Conservation (phyloP, 352 stramenopile genomes). For the Lagenidium giganteum region DNA sequence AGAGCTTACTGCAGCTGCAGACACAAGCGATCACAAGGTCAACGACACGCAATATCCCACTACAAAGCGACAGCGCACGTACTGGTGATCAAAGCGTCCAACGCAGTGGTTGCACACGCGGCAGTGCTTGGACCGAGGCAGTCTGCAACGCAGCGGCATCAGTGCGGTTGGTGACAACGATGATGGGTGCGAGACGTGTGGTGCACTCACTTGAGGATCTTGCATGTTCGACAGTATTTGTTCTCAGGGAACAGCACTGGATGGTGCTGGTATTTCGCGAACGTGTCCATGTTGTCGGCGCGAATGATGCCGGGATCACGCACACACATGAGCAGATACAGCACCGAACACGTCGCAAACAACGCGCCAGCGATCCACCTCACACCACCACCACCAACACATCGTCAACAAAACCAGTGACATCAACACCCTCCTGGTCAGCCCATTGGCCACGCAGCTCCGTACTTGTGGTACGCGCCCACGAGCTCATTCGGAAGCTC, state of each 20-base stretch:
- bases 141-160: constrained; percentile 14
- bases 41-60: not conserved
- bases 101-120: constrained; percentile 85
- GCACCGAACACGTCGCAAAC: constrained; percentile 44
- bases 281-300: constrained; percentile 33
- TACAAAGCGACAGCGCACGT: constrained; percentile 1
- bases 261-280: constrained; percentile 69
- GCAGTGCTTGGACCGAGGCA: constrained; percentile 88
- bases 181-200: too few relatives aligned
- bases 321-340: constrained; percentile 70
- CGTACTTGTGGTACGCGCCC: constrained; percentile 55
- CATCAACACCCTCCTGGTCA: not conserved
- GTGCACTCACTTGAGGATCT: constrained; percentile 75
- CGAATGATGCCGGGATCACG: constrained; percentile 76
- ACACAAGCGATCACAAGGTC: not conserved
- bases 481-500: constrained; percentile 63
- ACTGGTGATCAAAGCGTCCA: constrained; percentile 88
- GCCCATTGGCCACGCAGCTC: not conserved
- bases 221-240: constrained; percentile 86
- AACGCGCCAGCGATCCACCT: constrained; percentile 44
- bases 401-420: not conserved
- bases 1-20: constrained; percentile 31
- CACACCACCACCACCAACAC: not conserved
- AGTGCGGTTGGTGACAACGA: not conserved
- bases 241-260: constrained; percentile 71